Conservation (phyloP, 331 rosid genomes). For the Cydonia oblonga region DNA sequence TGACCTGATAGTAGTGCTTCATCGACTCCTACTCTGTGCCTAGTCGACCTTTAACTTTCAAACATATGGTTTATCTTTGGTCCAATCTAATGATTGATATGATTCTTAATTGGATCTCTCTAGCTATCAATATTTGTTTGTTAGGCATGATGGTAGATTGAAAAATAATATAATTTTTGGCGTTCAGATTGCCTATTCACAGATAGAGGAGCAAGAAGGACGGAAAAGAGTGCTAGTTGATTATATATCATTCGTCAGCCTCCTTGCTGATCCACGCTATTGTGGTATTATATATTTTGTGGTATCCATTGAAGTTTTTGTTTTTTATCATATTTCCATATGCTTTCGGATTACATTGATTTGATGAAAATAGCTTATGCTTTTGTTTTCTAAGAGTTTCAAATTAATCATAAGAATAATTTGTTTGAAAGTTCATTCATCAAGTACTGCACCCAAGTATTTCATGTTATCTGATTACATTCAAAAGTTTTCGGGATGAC, state of each 20-base stretch:
- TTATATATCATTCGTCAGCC: constrained; percentile 85
- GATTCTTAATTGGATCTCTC: background rate
- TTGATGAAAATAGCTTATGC: constrained; percentile 6
- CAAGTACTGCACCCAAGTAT: background rate
- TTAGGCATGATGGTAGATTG: background rate
- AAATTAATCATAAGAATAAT: background rate
- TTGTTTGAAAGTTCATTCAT: background rate
- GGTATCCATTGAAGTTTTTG: constrained; percentile 36
- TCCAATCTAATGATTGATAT: too few species aligned
- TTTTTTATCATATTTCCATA: constrained; percentile 19
- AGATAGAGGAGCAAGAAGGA: constrained; percentile 96
- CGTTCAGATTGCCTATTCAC: constrained; percentile 74
- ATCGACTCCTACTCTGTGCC: background rate
- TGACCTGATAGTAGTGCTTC: background rate
- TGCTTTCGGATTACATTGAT: constrained; percentile 11
- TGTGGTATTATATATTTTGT: constrained; percentile 62
- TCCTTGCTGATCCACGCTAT: constrained; percentile 94
- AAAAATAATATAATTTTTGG: background rate
- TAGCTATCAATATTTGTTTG: background rate
- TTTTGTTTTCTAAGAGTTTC: background rate
- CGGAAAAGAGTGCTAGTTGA: constrained; percentile 41
- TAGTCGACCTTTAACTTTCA: background rate
- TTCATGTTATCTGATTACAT: background rate
- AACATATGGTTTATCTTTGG: background rate
- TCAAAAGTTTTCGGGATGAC: background rate